Base-by-base conservation (phyloP, 2,329 filamentous ascomycete genomes). In the Talaromyces sp. region DNA sequence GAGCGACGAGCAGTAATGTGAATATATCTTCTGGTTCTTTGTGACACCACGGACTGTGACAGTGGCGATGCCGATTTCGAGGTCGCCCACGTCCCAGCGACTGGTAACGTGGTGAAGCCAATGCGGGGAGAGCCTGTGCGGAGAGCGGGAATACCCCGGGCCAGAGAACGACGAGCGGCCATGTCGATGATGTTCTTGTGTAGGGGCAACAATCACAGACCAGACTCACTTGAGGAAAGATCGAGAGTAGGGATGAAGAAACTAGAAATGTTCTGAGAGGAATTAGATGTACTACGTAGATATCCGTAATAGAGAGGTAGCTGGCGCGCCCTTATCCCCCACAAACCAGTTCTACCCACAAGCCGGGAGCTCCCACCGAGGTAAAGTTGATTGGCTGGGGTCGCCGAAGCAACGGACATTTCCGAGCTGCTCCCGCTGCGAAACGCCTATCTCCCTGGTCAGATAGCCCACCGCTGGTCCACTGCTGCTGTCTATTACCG, bases 1-100 rank as follows among this genome's bases (percentile, higher is more conserved):
- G 86, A 84, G 64, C 79, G 77, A 45, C 56, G 22, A 9, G 82
- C 80, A 6, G 85, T 87, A 60, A 82, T 83, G 74, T 88, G 84
- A 47, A 88, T 69, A 47, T 63, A 19, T 33, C 61, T 22, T 14
- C 61, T 63, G 2, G 39, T 37, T 0, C 11, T 24, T 3, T 45
- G 41, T 1, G 61, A 56, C 7, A 37, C 39, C 27, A 52, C 19
- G 14, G 39, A 37, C 37, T 45, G 48, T n/a, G 37, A 41, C 16
- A 45, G 31, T 19, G 19, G 37, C 13, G 56, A 31, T 59, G 22
- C 16, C 6, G 50, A 33, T 43, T 56, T 45, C 19, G 39, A 24
- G 7, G 22, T 37, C 24, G 39, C 14, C 41, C 58, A 60, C n/a
- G 52, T 41, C n/a, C 57, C 43, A 45, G 72, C 68, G 43, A 67